Evolutionary conservation across 176 grass and related monocot genomes (phyloP).

Genomic region (barley (Hordeum vulgare)): DNA sequence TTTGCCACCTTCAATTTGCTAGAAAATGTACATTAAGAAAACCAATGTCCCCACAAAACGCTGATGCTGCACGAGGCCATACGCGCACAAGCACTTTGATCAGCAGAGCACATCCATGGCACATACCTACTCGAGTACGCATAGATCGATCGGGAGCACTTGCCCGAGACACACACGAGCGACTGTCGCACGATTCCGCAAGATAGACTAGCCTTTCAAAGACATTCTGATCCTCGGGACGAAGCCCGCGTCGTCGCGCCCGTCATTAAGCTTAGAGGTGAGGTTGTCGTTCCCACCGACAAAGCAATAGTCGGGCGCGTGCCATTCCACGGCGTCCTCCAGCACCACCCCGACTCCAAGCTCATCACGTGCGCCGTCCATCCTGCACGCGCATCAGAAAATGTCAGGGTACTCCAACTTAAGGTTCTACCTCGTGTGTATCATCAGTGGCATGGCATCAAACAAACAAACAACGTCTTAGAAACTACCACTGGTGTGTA

Average conservation of each 20-base stretch:
- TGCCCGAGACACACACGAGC: background rate
- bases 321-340: constrained; percentile 31
- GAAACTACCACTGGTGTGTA: background rate
- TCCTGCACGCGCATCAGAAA: background rate
- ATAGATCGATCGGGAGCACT: too few species aligned
- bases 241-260: background rate
- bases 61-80: too few species aligned
- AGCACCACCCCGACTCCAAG: constrained; percentile 33
- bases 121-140: background rate
- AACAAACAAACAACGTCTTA: background rate
- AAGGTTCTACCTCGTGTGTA: too few species aligned
- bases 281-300: background rate
- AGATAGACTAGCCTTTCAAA: background rate
- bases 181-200: background rate
- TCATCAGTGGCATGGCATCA: background rate
- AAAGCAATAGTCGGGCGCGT: constrained; percentile 43
- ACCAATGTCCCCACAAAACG: too few species aligned
- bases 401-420: background rate
- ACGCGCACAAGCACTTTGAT: background rate
- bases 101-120: background rate
- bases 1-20: too few species aligned
- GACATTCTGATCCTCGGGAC: background rate
- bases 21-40: too few species aligned
- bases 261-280: background rate
- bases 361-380: constrained; percentile 24